phyloP scores from a whole-genome alignment of 768 basidiomycete species.

The Scleroderma citrinum region DNA sequence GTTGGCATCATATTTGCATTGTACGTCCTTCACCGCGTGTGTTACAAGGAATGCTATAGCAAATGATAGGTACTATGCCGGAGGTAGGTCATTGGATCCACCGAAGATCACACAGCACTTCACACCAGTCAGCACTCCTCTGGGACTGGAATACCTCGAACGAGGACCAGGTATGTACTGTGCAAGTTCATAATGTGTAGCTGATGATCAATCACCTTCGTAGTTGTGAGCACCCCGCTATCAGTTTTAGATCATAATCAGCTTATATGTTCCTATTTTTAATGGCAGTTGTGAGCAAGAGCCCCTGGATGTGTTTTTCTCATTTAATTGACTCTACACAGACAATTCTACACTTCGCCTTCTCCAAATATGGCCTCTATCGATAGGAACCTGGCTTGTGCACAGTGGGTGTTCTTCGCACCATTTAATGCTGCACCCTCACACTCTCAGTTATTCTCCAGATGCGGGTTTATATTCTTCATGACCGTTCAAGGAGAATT shows the following conservation, averaged over 20 bases:
- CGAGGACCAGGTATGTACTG: no score
- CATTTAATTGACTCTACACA: neutral
- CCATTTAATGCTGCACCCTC: neutral
- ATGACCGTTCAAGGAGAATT: neutral
- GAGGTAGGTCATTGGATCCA: no score
- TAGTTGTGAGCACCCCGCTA: no score
- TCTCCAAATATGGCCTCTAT: neutral
- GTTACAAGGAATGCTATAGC: neutral
- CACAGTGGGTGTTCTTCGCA: neutral
- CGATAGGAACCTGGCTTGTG: neutral
- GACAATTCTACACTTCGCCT: neutral
- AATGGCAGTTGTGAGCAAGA: no score
- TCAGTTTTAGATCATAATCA: no score
- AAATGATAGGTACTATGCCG: neutral
- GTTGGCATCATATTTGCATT: neutral
- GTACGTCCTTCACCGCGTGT: neutral
- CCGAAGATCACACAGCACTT: no score
- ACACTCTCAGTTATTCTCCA: neutral
- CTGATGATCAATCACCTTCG: neutral
- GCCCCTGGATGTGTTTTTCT: neutral
- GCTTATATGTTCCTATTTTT: no score
- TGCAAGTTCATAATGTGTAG: no score
- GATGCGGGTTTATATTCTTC: neutral
- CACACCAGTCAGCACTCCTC: no score
- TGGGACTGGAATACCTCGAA: no score